phyloP scores from a whole-genome alignment of 139 green algal species.

The Yamagishiella unicocca region DNA sequence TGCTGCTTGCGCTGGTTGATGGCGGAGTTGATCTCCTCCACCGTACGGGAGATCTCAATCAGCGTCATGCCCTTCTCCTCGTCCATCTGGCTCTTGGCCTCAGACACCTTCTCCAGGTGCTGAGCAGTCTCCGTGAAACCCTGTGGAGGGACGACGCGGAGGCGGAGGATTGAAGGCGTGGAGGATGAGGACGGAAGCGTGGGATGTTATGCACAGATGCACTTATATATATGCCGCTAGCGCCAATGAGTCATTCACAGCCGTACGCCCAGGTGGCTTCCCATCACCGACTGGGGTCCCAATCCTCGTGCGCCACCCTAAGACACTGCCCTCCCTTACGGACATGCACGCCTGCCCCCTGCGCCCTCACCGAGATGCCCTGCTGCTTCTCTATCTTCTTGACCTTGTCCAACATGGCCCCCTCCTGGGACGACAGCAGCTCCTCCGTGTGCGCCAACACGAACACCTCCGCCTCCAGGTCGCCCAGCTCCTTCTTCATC shows the following conservation, averaged over 20 bases:
- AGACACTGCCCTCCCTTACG: too few relatives aligned
- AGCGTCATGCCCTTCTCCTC: slow-evolving; percentile 71
- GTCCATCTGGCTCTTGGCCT: slow-evolving; percentile 63
- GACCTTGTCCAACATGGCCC: slow-evolving; percentile 31
- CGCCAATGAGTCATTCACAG: too few relatives aligned
- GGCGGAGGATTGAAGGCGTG: too few relatives aligned
- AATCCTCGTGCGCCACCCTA: too few relatives aligned
- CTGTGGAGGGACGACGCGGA: too few relatives aligned
- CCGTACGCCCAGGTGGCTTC: too few relatives aligned
- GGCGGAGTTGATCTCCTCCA: slow-evolving; percentile 64
- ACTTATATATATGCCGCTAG: too few relatives aligned
- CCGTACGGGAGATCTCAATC: slow-evolving; percentile 59
- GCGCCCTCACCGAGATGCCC: slow-evolving; percentile 55
- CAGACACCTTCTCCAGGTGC: slow-evolving; percentile 64
- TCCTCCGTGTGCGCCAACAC: slow-evolving; percentile 67
- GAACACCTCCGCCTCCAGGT: slow-evolving; percentile 66
- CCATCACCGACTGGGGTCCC: too few relatives aligned
- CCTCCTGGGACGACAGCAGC: slow-evolving; percentile 62
- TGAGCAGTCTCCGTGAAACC: slow-evolving; percentile 62
- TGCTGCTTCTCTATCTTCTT: slow-evolving; percentile 58
- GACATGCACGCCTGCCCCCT: too few relatives aligned
- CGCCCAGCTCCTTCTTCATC: slow-evolving; percentile 73
- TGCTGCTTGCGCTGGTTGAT: slow-evolving; percentile 63
- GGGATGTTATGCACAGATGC: too few relatives aligned
- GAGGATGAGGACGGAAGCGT: too few relatives aligned